Evolutionary conservation across 2,329 filamentous ascomycete species (phyloP), one percentile per base, ranked within the genome.

Genomic region (Clonostachys solani): DNA sequence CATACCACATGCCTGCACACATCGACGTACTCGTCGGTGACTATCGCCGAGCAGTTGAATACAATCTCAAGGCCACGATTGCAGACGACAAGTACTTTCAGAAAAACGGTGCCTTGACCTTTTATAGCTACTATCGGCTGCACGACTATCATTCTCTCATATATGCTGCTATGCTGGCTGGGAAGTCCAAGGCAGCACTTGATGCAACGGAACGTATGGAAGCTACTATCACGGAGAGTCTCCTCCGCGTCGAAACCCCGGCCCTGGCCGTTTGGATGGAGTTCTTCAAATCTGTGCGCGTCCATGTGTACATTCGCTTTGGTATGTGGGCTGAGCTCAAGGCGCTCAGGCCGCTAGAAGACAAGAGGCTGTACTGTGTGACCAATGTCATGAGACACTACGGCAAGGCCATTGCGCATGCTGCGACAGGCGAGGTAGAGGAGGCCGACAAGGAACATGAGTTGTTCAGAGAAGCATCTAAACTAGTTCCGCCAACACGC

Each of bases 111-210:
- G 68, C 78, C 0, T 61, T 77, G 46, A 86, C 85, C 59, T 89
- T 90, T 60, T 91, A 90, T 64, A 83, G 81, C 0, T 74, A 89
- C 12, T 91, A 90, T 57, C 77, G 86, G 6, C 77, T 79, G 51
- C 87, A 91, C 59, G 72, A 90, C 54, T 84, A 82, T 55, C 86
- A 90, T 59, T 89, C 87, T 49, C 74, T 80, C 9, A 78, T 89
- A 43, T 90, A 90, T 58, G 84, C 83, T 2, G 85, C 86, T 41
- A 88, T 91, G 85, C 86, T 90, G 53, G 81, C 84, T 0, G 87
- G 83, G 0, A 78, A 84, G 56, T 84, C 72, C 1, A 59, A 67
- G 16, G 71, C 82, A 9, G 81, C 85, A 0, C 61, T 89, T 3
- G 73, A 83, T 2, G 81, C 83, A 0, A 76, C 78, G 0, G 53